Evolutionary conservation across 306 rosid genomes (phyloP), one percentile per base, ranked within the genome.

Genomic region (Trifolium fragiferum): DNA sequence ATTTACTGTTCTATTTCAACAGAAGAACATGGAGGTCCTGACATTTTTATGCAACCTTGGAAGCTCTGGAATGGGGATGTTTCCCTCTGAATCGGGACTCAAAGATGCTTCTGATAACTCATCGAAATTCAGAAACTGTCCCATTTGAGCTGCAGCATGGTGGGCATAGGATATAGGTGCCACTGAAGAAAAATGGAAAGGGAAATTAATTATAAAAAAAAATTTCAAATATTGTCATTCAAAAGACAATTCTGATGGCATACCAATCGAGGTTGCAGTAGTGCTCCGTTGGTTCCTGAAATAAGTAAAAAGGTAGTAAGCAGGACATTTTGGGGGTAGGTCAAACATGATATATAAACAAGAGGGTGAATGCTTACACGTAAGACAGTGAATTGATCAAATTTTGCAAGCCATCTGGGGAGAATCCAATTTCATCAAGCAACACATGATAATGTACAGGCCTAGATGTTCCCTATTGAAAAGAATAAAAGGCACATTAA

Each of bases 221-320:
- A 51, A 47, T 49, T 68, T 41, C 25, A 37, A 63, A 19, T 60
- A 59, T 63, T 73, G 63, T 55, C 12, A 68, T 13, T 65, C 4
- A 54, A 68, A 62, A 62, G 57, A 58, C 5, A 35, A 50, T 32
- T 35, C 62, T 38, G 44, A 57, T 38, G 54, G 49, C 25, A 37
- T n/a, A 91, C 97, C 98, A 41, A 91, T 74, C 65, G 96, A 94
- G 74, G 77, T 82, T 70, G 97, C 96, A 51, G 38, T 74, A 53
- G 97, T 86, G 73, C 98, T 90, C 84, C 98, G 86, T 82, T 91
- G 97, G 74, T 91, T 88, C 88, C 98, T 94, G 89, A 74, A 84
- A 83, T 11, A 70, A 75, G 61, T 4, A 33, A 53, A 10, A 61
- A 6, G 51, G 9, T 40, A 53, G 40, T 75, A 20, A 63, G 79